A percentile compares a stretch with the other conserved stretches of the same genome.
These are phyloP conservation scores for Suhomyces tanzawaensis DNA, from an alignment of 805 yeast genomes.

Conservation along the genomic window DNA sequence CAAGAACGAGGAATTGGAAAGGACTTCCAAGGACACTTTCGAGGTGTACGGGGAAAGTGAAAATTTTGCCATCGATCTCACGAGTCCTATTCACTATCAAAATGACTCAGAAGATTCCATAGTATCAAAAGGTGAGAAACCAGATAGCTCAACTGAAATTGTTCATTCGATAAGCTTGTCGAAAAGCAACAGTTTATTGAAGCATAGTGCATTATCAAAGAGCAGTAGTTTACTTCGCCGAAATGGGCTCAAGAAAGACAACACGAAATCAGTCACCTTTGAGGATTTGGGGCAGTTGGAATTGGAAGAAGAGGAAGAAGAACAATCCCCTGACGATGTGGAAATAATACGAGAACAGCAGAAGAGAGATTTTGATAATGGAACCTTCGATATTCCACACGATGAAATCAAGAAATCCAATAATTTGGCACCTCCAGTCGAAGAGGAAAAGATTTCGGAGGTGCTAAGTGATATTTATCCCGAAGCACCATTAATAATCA, in stretches of 20 bases:
- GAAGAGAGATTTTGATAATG: constrained; percentile 15
- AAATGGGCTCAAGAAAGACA: constrained; percentile 4
- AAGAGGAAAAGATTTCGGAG: constrained; percentile 37
- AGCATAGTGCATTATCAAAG: constrained; percentile 2
- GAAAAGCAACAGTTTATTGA: constrained; percentile 3
- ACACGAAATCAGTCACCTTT: constrained; percentile 38
- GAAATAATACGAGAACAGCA: constrained; percentile 15
- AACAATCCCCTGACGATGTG: constrained; percentile 15
- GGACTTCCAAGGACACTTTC: constrained; percentile 16
- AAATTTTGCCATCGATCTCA: constrained; percentile 2
- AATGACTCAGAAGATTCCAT: constrained; percentile 1
- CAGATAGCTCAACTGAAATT: not conserved
- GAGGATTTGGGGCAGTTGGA: constrained; percentile 33
- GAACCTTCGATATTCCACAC: constrained; percentile 20
- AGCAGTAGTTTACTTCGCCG: constrained; percentile 7
- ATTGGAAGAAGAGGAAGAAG: constrained; percentile 17
- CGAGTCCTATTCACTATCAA: constrained; percentile 9
- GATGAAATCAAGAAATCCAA: constrained; percentile 16
- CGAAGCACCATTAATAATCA: constrained; percentile 34
- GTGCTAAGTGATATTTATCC: constrained; percentile 41
- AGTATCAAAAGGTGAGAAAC: not conserved
- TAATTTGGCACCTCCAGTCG: constrained; percentile 1
- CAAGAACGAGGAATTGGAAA: constrained; percentile 75
- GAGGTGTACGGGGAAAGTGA: constrained; percentile 3
- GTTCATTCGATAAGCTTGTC: not conserved